Evolutionary conservation across 768 basidiomycete species (phyloP).

Genomic region (Termitomyces sp.): DNA sequence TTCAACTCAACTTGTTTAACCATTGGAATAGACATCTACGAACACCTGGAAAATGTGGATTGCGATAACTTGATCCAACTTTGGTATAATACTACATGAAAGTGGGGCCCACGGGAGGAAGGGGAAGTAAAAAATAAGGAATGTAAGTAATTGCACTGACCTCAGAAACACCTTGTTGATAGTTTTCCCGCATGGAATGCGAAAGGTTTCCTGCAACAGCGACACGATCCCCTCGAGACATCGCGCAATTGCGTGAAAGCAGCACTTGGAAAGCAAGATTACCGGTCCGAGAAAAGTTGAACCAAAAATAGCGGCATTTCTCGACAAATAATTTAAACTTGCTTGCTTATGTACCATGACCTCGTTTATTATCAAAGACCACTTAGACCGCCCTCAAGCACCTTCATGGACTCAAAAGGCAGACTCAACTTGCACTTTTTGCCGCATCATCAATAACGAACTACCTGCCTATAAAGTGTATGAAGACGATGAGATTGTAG

Average conservation of each 20-base stretch:
- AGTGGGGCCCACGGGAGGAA: neutral
- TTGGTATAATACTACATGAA: slow-evolving; percentile 53
- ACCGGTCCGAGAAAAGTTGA: neutral
- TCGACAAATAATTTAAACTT: neutral
- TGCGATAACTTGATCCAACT: slow-evolving; percentile 65
- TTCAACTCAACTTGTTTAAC: slow-evolving; percentile 38
- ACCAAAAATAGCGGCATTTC: neutral
- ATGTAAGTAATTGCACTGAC: slow-evolving; percentile 24
- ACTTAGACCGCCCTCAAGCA: slow-evolving; percentile 40
- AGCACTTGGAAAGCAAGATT: neutral
- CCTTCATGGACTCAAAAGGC: slow-evolving; percentile 44
- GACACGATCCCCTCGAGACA: slow-evolving; percentile 31
- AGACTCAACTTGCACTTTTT: slow-evolving; percentile 49
- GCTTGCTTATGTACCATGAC: slow-evolving; percentile 41
- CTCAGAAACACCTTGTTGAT: slow-evolving; percentile 50
- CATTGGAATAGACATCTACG: slow-evolving; percentile 47
- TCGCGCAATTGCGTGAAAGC: slow-evolving; percentile 5
- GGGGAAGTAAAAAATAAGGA: neutral
- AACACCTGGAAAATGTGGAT: slow-evolving; percentile 68
- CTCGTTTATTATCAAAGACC: slow-evolving; percentile 66
- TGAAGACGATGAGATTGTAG: slow-evolving; percentile 59
- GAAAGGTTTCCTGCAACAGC: slow-evolving; percentile 28
- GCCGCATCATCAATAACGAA: slow-evolving; percentile 52
- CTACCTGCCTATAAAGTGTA: slow-evolving; percentile 45
- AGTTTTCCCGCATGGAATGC: slow-evolving; percentile 34